phyloP scores from a whole-genome alignment of 331 rosid genomes.

The Saraca asoca region DNA sequence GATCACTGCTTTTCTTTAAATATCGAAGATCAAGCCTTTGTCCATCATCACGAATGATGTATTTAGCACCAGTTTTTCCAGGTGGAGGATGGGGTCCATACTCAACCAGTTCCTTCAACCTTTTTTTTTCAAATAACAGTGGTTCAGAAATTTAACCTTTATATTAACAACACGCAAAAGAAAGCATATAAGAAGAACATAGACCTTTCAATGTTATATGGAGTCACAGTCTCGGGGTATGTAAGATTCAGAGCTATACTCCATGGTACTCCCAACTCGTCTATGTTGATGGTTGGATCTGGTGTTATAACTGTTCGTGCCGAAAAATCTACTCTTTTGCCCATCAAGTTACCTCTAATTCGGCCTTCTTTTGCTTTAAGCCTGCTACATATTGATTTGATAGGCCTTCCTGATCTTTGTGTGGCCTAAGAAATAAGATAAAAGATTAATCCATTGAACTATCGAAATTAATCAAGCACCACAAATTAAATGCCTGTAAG shows the following conservation, averaged over 20 bases:
- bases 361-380: constrained; percentile 98
- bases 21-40: constrained; percentile 98
- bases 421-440: constrained; percentile 60
- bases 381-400: constrained; percentile 96
- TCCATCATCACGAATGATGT: constrained; percentile 96
- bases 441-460: not conserved
- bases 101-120: constrained; percentile 96
- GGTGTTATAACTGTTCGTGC: constrained; percentile 99
- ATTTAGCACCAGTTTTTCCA: constrained; percentile 99
- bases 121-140: constrained; percentile 19
- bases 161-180: constrained; percentile 13
- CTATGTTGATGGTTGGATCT: constrained; percentile 92
- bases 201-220: constrained; percentile 94
- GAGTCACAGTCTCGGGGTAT: constrained; percentile 98
- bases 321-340: constrained; percentile 96
- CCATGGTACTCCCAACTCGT: constrained; percentile 97
- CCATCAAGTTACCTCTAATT: constrained; percentile 97
- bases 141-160: not conserved
- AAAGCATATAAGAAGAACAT: constrained; percentile 2
- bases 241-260: constrained; percentile 96
- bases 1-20: constrained; percentile 96
- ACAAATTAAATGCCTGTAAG: constrained; percentile 21
- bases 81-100: constrained; percentile 99
- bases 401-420: constrained; percentile 97
- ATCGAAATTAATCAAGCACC: no score